Conservation (phyloP, 2,329 filamentous ascomycete species). For the Nemania bipapillata region DNA sequence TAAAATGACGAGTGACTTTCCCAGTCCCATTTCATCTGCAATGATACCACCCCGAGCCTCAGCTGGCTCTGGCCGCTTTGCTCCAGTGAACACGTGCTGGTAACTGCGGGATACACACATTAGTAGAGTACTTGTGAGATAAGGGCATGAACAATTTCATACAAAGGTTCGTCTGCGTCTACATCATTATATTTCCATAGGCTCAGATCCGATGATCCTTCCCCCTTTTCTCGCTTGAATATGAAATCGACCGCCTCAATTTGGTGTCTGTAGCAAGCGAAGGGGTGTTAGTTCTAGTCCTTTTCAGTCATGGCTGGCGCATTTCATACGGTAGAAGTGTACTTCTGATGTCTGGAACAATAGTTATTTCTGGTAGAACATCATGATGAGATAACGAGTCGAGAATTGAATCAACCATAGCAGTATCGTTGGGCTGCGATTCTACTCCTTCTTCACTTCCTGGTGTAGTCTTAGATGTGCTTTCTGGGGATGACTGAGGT, state of each 20-base stretch:
- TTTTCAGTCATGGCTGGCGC: neutral
- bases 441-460: neutral
- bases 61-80: slow-evolving; percentile 20
- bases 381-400: slow-evolving; percentile 18
- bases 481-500: neutral
- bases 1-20: slow-evolving; percentile 31
- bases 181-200: slow-evolving; percentile 27
- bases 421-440: neutral
- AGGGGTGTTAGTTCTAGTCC: neutral
- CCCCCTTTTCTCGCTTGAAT: slow-evolving; percentile 22
- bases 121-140: neutral
- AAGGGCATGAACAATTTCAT: neutral
- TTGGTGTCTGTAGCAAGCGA: slow-evolving; percentile 21
- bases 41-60: slow-evolving; percentile 34
- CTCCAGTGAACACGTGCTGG: slow-evolving; percentile 28
- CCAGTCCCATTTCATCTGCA: slow-evolving; percentile 38
- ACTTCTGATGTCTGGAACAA: slow-evolving; percentile 14
- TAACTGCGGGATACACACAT: slow-evolving; percentile 12
- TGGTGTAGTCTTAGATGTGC: neutral
- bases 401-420: slow-evolving; percentile 14
- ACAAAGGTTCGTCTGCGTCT: slow-evolving; percentile 24
- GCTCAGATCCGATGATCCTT: slow-evolving; percentile 17
- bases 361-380: slow-evolving; percentile 1
- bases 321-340: slow-evolving; percentile 1
- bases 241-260: slow-evolving; percentile 34